These are phyloP conservation scores for Pseudisothecium myosuroides DNA, from an alignment of 225 moss, liverwort and hornwort genomes.

Conservation along the genomic window DNA sequence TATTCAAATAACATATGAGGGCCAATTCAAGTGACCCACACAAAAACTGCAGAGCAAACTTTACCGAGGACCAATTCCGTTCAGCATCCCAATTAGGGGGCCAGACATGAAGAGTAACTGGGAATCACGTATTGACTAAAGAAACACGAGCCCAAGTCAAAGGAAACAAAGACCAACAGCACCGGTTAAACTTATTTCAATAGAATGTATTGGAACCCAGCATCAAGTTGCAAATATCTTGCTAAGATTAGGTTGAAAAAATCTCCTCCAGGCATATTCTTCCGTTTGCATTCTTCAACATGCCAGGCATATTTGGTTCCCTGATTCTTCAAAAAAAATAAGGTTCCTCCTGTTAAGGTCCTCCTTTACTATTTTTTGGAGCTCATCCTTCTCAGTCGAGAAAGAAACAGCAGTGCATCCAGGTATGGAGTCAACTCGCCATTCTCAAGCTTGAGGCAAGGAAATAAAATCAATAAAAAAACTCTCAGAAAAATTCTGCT, in stretches of 20 bases:
- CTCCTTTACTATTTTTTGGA: neutral
- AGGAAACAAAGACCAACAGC: neutral
- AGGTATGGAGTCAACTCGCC: neutral
- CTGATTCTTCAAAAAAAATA: neutral
- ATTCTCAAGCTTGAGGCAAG: slow-evolving; percentile 4
- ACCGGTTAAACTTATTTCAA: neutral
- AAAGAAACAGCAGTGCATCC: neutral
- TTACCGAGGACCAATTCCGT: neutral
- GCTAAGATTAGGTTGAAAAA: neutral
- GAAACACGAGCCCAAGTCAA: neutral
- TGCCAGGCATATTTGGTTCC: neutral
- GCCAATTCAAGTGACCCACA: neutral
- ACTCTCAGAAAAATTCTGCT: neutral
- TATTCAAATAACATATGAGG: neutral
- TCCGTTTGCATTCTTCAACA: neutral
- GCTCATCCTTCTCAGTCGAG: neutral
- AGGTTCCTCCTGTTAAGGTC: neutral
- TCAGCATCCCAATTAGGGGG: neutral
- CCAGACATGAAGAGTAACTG: neutral
- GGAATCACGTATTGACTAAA: neutral
- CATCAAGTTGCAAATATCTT: neutral
- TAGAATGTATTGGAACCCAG: neutral
- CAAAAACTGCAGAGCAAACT: neutral
- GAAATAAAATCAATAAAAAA: neutral
- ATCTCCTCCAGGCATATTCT: neutral